A percentile compares a stretch with the other conserved stretches of the same genome.
phyloP scores from a whole-genome alignment of 768 basidiomycete species.

The Cystobasidium onofrii region DNA sequence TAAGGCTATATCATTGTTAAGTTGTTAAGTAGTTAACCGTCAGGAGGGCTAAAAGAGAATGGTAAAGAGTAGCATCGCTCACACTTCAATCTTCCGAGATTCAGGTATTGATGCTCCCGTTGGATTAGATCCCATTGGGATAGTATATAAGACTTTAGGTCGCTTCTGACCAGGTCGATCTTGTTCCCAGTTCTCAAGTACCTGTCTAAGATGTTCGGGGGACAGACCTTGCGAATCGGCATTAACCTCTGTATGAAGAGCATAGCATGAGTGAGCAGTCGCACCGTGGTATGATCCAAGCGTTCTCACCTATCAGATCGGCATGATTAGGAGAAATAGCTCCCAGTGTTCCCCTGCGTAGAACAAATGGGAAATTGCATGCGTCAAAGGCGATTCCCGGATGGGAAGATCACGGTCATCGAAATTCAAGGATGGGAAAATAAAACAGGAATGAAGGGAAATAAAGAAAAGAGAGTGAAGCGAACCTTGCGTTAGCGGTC shows the following conservation, averaged over 20 bases:
- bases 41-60: too few relatives aligned
- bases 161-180: slow-evolving; percentile 57
- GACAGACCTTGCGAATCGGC: slow-evolving; percentile 67
- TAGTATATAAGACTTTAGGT: slow-evolving; percentile 73
- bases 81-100: slow-evolving; percentile 54
- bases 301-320: slow-evolving; percentile 44
- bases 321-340: slow-evolving; percentile 41
- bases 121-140: slow-evolving; percentile 71
- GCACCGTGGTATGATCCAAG: neutral
- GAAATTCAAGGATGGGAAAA: neutral
- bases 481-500: slow-evolving; percentile 22
- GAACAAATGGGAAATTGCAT: slow-evolving; percentile 8
- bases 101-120: slow-evolving; percentile 68
- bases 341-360: slow-evolving; percentile 46
- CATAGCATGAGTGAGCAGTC: neutral
- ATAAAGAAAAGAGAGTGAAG: neutral
- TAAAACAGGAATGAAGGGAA: neutral
- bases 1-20: slow-evolving; percentile 51
- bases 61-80: too few relatives aligned
- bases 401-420: neutral
- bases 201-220: slow-evolving; percentile 55
- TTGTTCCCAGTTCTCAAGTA: slow-evolving; percentile 60
- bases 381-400: neutral
- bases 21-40: too few relatives aligned
- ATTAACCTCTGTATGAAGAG: slow-evolving; percentile 52